Evolutionary conservation across 768 basidiomycete species (phyloP).

Genomic region (Leccinum longicurvipes): DNA sequence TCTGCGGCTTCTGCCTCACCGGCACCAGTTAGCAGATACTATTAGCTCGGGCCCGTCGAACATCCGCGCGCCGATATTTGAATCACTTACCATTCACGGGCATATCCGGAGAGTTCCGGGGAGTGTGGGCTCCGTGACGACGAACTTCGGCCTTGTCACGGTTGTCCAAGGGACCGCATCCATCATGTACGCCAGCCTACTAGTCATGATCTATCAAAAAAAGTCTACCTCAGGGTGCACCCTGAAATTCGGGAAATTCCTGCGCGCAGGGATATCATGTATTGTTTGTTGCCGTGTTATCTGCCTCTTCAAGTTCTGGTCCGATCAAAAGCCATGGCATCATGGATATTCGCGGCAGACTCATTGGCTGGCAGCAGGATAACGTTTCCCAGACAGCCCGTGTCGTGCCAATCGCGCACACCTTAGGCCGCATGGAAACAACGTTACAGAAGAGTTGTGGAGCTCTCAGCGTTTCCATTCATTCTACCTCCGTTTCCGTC

Average conservation of each 20-base stretch:
- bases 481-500: constrained; percentile 1
- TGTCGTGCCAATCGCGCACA: constrained; percentile 10
- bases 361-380: constrained; percentile 12
- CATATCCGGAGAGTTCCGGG: background rate
- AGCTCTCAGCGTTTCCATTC: constrained; percentile 9
- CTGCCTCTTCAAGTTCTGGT: constrained; percentile 21
- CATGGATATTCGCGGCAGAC: constrained; percentile 5
- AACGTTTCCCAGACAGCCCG: constrained; percentile 19
- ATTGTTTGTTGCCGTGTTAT: constrained; percentile 14
- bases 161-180: background rate
- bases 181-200: constrained; percentile 4
- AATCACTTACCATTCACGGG: background rate
- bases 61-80: background rate
- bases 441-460: constrained; percentile 22
- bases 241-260: constrained; percentile 27
- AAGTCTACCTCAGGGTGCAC: constrained; percentile 31
- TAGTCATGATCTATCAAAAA: constrained; percentile 10
- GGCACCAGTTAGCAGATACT: constrained; percentile 8
- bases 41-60: constrained; percentile 23
- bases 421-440: constrained; percentile 21
- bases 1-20: constrained; percentile 4
- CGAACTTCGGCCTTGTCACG: constrained; percentile 6
- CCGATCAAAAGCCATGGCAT: constrained; percentile 24
- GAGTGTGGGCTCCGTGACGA: background rate
- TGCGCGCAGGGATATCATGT: constrained; percentile 32